Conservation (phyloP, 306 rosid genomes). For the Cucurbita maxima region DNA sequence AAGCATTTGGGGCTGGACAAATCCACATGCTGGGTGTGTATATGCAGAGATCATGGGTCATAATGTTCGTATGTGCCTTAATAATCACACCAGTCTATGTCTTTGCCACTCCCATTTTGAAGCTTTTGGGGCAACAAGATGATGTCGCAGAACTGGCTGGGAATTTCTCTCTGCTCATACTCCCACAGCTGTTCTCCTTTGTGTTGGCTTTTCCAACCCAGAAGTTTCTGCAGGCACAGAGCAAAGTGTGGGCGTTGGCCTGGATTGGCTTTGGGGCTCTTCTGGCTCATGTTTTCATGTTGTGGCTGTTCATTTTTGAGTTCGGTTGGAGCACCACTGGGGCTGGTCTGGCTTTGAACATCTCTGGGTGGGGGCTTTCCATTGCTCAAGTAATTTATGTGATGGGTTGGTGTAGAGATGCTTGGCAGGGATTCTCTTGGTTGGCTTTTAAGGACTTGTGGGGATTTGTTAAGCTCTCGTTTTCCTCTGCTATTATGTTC, state of each 20-base stretch:
- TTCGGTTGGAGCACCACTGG: slow-evolving; percentile 46
- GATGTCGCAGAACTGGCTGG: slow-evolving; percentile 62
- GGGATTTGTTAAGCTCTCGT: slow-evolving; percentile 56
- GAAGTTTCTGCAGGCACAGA: slow-evolving; percentile 70
- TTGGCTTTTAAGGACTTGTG: slow-evolving; percentile 53
- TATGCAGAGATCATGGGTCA: slow-evolving; percentile 72
- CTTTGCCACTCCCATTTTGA: slow-evolving; percentile 45
- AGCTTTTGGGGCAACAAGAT: slow-evolving; percentile 43
- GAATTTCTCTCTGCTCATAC: slow-evolving; percentile 20
- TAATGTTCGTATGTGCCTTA: slow-evolving; percentile 27
- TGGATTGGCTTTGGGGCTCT: slow-evolving; percentile 51
- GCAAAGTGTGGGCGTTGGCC: slow-evolving; percentile 38
- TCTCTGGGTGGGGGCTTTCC: slow-evolving; percentile 44
- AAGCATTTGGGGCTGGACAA: slow-evolving; percentile 80
- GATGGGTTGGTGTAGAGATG: slow-evolving; percentile 53
- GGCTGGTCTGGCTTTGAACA: slow-evolving; percentile 44
- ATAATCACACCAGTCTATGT: slow-evolving; percentile 47
- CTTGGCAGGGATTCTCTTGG: slow-evolving; percentile 65
- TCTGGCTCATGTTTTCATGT: slow-evolving; percentile 24
- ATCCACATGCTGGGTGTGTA: slow-evolving; percentile 53
- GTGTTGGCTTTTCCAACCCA: slow-evolving; percentile 52
- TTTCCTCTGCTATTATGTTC: slow-evolving; percentile 76
- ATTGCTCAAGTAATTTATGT: slow-evolving; percentile 49
- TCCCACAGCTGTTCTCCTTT: slow-evolving; percentile 53
- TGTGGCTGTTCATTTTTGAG: slow-evolving; percentile 31